A percentile compares a stretch with the other conserved stretches of the same genome.
These are phyloP conservation scores for Gastrolobium villosum DNA, from an alignment of 306 rosid species.

Conservation along the genomic window DNA sequence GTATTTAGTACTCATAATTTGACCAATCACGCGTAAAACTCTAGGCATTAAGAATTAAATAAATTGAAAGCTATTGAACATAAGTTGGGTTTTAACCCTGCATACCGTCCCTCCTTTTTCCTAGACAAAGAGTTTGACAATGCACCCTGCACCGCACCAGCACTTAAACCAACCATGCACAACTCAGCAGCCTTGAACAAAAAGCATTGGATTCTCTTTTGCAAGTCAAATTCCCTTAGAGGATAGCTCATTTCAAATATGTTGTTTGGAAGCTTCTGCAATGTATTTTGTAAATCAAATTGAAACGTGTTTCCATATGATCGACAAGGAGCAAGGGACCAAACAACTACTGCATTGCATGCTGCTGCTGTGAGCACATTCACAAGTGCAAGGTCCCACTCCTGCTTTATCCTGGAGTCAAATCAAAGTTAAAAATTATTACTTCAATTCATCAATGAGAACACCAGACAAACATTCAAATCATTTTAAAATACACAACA, in stretches of 20 bases:
- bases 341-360: slow-evolving; percentile 96
- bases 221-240: slow-evolving; percentile 91
- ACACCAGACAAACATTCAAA: slow-evolving; percentile 38
- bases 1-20: slow-evolving; percentile 37
- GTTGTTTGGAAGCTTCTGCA: slow-evolving; percentile 99
- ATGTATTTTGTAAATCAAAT: slow-evolving; percentile 93
- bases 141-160: slow-evolving; percentile 94
- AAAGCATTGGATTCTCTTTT: slow-evolving; percentile 88
- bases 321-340: slow-evolving; percentile 99
- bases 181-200: slow-evolving; percentile 98
- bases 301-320: slow-evolving; percentile 95
- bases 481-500: slow-evolving; percentile 36
- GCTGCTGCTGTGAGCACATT: slow-evolving; percentile 95
- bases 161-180: slow-evolving; percentile 92
- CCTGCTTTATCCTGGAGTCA: slow-evolving; percentile 87
- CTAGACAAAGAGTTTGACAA: slow-evolving; percentile 72
- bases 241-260: slow-evolving; percentile 96
- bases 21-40: slow-evolving; percentile 31
- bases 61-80: slow-evolving; percentile 20
- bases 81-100: slow-evolving; percentile 28
- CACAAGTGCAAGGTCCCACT: slow-evolving; percentile 97
- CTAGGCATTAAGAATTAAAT: slow-evolving; percentile 5
- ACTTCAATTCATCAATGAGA: slow-evolving; percentile 37
- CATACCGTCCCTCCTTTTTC: slow-evolving; percentile 90
- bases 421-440: slow-evolving; percentile 35